Base-by-base conservation (phyloP, 257 asterid species). In the Anisodus tanguticus region DNA sequence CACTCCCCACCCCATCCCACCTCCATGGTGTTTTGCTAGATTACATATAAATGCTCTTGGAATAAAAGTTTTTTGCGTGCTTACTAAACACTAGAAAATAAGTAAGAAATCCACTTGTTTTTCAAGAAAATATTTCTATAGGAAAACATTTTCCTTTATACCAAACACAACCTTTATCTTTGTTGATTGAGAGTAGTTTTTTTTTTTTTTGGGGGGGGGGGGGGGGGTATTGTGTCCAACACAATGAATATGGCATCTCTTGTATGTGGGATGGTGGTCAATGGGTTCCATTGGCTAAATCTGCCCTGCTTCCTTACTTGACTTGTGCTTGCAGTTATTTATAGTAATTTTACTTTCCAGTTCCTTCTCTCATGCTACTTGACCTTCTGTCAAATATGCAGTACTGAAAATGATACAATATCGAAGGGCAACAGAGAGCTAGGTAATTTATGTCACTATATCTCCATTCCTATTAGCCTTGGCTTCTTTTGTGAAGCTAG, bases 371-470 rank as follows among this genome's bases (percentile, higher is more conserved):
- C 66, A 88, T 88, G 86, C 76, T 88, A 80, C 63, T 83, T 87
- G 83, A 55, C 63, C 86, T 85, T 69, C 72, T 88, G 66, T 84
- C 81, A 47, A 72, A 59, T 83, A 15, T 90, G 91, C 93, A 91
- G 98, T 84, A 83, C 70, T 64, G 81, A 84, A 80, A 89, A 85
- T 53, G 51, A 17, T 35, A 80, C 87, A 60, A 83, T 79, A 57
- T 68, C 67, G 16, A 87, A 87, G 53, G 49, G 62, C 54, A 84
- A 66, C 82, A 85, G 62, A 84, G 88, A 87, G 87, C 88, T 79
- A 87, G 97, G 98, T 93, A 85, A 76, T 54, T 49, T 54, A 6
- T 58, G 5, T 4, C 26, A 26, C 51, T 22, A 22, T 45, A 8
- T 57, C 13, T 12, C 13, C 47, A 26, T 76, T 51, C 63, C 22